Conservation (phyloP, 805 yeast genomes). For the Diddensiella santjacobensis region DNA sequence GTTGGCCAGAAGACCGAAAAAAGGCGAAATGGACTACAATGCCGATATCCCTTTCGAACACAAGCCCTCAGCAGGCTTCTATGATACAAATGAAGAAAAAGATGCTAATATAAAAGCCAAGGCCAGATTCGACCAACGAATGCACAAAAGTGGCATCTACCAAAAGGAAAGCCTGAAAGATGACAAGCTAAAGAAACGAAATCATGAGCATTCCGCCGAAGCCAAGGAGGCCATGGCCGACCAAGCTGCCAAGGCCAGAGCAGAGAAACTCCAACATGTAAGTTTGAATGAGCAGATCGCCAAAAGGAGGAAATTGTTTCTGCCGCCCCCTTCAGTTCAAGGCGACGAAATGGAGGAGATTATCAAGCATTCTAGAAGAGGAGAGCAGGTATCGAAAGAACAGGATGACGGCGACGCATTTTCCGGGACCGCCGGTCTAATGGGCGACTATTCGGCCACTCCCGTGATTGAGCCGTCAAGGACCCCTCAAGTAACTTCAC, state of each 20-base stretch:
- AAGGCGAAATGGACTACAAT: conserved; percentile 72
- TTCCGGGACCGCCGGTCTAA: conserved; percentile 16
- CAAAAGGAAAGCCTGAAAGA: conserved; percentile 15
- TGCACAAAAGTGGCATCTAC: conserved; percentile 32
- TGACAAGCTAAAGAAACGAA: conserved; percentile 19
- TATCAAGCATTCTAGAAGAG: conserved; percentile 27
- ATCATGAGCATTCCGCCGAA: conserved; percentile 21
- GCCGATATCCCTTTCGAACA: conserved; percentile 80
- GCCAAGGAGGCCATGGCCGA: conserved; percentile 28
- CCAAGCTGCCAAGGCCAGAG: conserved; percentile 25
- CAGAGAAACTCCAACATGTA: conserved; percentile 30
- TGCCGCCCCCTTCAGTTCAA: conserved; percentile 36
- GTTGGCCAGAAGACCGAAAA: conserved; percentile 44
- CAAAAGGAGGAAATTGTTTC: conserved; percentile 38
- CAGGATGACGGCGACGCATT: conserved; percentile 19
- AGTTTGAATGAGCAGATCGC: conserved; percentile 30
- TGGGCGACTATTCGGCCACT: conserved; percentile 4
- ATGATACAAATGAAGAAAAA: conserved; percentile 63
- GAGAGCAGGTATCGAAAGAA: conserved; percentile 21
- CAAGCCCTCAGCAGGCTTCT: conserved; percentile 61
- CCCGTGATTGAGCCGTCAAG: background rate
- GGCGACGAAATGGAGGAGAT: conserved; percentile 32
- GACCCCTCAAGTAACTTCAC: conserved; percentile 4
- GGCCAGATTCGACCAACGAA: conserved; percentile 40
- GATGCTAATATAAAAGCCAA: conserved; percentile 38